Conservation (phyloP, 306 rosid species). For the Delonix regia region DNA sequence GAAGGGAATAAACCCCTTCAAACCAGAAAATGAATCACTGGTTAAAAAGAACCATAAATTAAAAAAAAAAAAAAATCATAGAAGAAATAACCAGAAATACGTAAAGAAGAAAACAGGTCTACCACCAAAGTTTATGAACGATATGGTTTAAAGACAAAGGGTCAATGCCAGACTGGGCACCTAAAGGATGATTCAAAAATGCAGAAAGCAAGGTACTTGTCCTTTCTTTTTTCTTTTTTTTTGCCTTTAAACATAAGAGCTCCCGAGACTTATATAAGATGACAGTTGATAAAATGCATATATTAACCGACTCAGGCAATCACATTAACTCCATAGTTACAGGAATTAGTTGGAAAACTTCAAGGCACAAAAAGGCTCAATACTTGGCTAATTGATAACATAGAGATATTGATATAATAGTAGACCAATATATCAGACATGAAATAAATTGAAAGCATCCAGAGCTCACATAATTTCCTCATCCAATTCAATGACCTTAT, state of each 20-base stretch:
- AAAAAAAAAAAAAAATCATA: too few species aligned
- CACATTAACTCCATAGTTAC: background rate
- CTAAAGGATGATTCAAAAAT: background rate
- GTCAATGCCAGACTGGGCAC: background rate
- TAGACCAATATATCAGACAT: background rate
- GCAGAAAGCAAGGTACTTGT: background rate
- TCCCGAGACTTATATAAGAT: too few species aligned
- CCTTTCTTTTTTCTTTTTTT: background rate
- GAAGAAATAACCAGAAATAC: background rate
- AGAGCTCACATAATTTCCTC: conserved; percentile 37
- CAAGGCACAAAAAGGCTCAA: background rate
- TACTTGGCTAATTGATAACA: background rate
- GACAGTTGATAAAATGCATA: background rate
- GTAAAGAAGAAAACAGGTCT: background rate
- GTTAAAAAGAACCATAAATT: too few species aligned
- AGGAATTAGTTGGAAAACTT: background rate
- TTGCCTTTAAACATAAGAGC: too few species aligned
- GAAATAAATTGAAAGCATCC: background rate
- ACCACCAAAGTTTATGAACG: background rate
- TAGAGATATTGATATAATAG: background rate
- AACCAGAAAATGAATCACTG: too few species aligned
- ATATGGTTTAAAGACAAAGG: too few species aligned
- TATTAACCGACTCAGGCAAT: background rate
- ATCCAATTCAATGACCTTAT: conserved; percentile 54
- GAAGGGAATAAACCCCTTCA: conserved; percentile 52